A percentile compares a stretch with the other conserved stretches of the same genome.
These are phyloP conservation scores for Ilyonectria sp. DNA, from an alignment of 2,329 filamentous ascomycete genomes.

Conservation along the genomic window DNA sequence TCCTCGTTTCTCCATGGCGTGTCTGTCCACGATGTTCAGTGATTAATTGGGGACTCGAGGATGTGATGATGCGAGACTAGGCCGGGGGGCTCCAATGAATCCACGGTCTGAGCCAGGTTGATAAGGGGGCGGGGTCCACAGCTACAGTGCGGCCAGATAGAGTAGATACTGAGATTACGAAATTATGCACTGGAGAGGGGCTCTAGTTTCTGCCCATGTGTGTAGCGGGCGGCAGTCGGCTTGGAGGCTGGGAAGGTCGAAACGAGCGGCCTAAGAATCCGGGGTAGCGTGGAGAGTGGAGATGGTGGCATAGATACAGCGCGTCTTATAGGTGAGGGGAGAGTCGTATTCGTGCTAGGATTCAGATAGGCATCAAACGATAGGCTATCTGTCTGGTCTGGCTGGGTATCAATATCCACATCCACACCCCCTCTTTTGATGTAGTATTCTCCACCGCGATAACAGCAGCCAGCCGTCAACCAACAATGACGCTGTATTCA, in stretches of 20 bases:
- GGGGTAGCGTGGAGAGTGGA: conserved; percentile 2
- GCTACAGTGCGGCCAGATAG: too few relatives aligned
- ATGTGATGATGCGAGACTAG: conserved; percentile 4
- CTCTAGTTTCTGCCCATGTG: background rate
- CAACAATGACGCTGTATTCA: background rate
- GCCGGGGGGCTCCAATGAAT: conserved; percentile 3
- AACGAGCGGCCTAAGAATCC: conserved; percentile 15
- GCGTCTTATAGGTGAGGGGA: background rate
- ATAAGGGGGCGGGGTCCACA: conserved; percentile 1
- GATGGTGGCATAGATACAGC: background rate
- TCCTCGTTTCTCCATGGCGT: conserved; percentile 27
- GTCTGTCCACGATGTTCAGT: background rate
- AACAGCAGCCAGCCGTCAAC: background rate
- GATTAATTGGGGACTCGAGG: background rate
- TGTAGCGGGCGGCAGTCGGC: too few relatives aligned
- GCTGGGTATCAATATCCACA: background rate
- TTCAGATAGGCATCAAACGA: background rate
- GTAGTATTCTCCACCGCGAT: background rate
- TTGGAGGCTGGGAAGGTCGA: conserved; percentile 16
- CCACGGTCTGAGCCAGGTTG: background rate
- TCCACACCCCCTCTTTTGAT: too few relatives aligned
- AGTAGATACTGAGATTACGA: background rate
- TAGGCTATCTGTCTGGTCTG: background rate
- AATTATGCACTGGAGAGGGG: background rate
- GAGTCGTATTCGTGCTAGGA: background rate